Evolutionary conservation across 176 grass and related monocot species (phyloP).

Genomic region (Cenchrus fungigraminus): DNA sequence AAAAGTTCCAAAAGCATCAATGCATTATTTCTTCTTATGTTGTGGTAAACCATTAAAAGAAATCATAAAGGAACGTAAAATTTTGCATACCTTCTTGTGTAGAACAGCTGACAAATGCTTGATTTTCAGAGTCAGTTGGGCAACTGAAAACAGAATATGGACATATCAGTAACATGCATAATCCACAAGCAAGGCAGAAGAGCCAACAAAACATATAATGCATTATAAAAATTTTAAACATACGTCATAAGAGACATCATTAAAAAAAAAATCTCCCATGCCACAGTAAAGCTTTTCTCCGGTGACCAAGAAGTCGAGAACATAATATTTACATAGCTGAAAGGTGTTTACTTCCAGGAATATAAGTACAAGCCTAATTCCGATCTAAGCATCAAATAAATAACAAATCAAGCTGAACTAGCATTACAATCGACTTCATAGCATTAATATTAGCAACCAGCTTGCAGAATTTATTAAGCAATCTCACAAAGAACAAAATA

Average conservation of each 20-base stretch:
- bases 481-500: background rate
- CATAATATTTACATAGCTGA: background rate
- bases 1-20: background rate
- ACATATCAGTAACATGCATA: constrained; percentile 22
- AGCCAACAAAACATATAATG: constrained; percentile 13
- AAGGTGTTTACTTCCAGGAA: background rate
- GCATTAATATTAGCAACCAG: background rate
- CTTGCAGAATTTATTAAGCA: background rate
- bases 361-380: background rate
- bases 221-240: background rate
- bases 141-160: constrained; percentile 64
- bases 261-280: no score
- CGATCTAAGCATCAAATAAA: background rate
- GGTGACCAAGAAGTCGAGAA: background rate
- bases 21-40: no score
- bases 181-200: background rate
- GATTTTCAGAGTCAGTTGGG: constrained; percentile 94
- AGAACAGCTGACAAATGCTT: constrained; percentile 83
- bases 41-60: background rate
- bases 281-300: no score
- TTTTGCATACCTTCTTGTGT: constrained; percentile 81
- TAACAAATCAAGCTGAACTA: background rate
- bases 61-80: background rate
- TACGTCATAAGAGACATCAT: background rate
- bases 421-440: background rate